Conservation (phyloP, 1,139 yeast genomes). For the Arxiozyma slooffiae region DNA sequence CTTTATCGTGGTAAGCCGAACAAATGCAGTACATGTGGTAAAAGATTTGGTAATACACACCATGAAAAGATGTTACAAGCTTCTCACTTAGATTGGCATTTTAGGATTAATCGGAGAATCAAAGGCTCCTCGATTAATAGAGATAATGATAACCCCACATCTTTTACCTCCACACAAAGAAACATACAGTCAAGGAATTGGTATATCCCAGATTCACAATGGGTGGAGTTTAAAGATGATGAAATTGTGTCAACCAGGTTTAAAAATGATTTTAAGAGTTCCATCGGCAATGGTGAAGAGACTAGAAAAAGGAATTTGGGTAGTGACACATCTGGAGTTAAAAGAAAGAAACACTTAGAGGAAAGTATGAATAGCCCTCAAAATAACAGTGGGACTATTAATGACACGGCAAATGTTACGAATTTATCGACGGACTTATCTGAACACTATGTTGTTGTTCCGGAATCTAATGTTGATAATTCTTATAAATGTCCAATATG, state of each 20-base stretch:
- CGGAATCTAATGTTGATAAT: constrained; percentile 57
- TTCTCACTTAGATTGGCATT: constrained; percentile 91
- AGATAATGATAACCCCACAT: constrained; percentile 25
- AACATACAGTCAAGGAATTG: constrained; percentile 62
- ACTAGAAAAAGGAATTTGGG: not conserved
- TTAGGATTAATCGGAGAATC: constrained; percentile 74
- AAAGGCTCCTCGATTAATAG: constrained; percentile 37
- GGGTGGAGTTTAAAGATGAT: constrained; percentile 68
- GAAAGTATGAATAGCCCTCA: constrained; percentile 1
- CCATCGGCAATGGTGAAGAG: constrained; percentile 8
- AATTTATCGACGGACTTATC: not conserved
- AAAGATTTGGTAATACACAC: constrained; percentile 58
- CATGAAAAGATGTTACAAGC: constrained; percentile 49
- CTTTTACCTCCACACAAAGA: constrained; percentile 20
- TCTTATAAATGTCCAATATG: constrained; percentile 76
- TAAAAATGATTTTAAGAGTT: not conserved
- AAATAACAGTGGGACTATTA: not conserved
- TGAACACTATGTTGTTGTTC: constrained; percentile 49
- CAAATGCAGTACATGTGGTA: constrained; percentile 86
- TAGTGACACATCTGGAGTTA: not conserved
- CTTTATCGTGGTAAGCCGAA: constrained; percentile 44
- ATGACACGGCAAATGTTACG: not conserved
- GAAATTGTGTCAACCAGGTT: constrained; percentile 36
- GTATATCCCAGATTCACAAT: constrained; percentile 65
- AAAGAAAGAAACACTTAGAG: not conserved